Evolutionary conservation across 805 yeast genomes (phyloP).

Genomic region (Sugiyamaella floridensis): DNA sequence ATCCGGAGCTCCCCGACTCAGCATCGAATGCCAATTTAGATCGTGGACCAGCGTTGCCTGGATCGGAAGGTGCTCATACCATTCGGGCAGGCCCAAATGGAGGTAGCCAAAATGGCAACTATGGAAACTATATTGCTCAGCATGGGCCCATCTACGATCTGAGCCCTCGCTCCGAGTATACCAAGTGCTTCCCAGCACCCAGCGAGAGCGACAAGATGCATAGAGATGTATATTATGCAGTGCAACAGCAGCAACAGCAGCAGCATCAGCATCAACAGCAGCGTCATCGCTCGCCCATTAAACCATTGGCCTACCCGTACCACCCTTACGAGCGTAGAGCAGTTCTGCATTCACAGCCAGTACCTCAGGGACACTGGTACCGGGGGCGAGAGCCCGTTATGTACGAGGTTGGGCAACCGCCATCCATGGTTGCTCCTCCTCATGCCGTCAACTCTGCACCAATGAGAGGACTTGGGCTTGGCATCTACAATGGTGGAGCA

Average conservation of each 20-base stretch:
- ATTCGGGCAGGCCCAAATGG: neutral
- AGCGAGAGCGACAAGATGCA: neutral
- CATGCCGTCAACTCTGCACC: neutral
- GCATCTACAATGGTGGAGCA: neutral
- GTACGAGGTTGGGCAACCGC: neutral
- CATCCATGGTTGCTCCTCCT: neutral
- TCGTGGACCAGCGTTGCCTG: neutral
- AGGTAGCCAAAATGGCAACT: neutral
- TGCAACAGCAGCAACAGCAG: neutral
- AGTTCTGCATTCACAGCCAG: neutral
- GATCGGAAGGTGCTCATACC: neutral
- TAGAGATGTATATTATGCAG: neutral
- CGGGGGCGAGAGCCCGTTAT: neutral
- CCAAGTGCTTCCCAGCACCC: too few relatives aligned
- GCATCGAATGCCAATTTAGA: neutral
- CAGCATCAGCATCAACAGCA: neutral
- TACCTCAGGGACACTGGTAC: neutral
- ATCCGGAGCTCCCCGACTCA: neutral
- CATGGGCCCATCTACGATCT: too few relatives aligned
- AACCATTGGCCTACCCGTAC: neutral
- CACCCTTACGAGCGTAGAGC: neutral
- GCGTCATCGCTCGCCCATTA: neutral
- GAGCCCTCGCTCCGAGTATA: too few relatives aligned
- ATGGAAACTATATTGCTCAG: neutral
- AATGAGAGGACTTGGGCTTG: neutral